A percentile compares a stretch with the other conserved stretches of the same genome.
phyloP scores from a whole-genome alignment of 1,139 yeast species.

The Yamadazyma blattariae region DNA sequence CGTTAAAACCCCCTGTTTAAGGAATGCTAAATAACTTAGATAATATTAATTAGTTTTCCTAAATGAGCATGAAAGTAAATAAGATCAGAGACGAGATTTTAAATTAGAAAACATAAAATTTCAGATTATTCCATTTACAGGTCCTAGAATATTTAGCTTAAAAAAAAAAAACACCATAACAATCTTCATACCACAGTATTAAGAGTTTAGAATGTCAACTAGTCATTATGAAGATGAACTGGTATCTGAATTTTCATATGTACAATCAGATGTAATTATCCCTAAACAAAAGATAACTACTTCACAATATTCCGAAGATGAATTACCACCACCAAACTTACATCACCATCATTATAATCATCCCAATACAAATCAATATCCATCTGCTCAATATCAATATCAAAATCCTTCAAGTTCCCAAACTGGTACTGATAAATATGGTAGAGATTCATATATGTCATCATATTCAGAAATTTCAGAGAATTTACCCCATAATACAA shows the following conservation, averaged over 20 bases:
- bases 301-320: conserved; percentile 8
- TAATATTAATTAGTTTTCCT: conserved; percentile 6
- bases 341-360: too few species aligned
- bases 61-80: conserved; percentile 2
- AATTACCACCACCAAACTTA: conserved; percentile 1
- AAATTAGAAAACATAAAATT: too few species aligned
- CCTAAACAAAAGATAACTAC: conserved; percentile 1
- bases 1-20: too few species aligned
- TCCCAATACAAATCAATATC: too few species aligned
- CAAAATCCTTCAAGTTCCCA: too few species aligned
- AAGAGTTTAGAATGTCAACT: conserved; percentile 6
- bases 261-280: conserved; percentile 4
- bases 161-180: too few species aligned
- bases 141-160: too few species aligned
- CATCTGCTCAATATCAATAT: too few species aligned
- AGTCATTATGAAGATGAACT: conserved; percentile 7
- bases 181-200: too few species aligned
- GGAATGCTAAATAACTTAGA: too few species aligned
- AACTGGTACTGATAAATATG: not conserved
- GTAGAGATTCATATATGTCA: conserved; percentile 26
- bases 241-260: conserved; percentile 7
- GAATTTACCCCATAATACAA: conserved; percentile 5
- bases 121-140: too few species aligned
- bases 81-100: conserved; percentile 1
- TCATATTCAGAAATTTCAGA: conserved; percentile 31